Percentiles rank a stretch among this genome's conserved stretches.
Evolutionary conservation across 192 early-diverging fungal species (phyloP).

Genomic region (Coemansia sp.): DNA sequence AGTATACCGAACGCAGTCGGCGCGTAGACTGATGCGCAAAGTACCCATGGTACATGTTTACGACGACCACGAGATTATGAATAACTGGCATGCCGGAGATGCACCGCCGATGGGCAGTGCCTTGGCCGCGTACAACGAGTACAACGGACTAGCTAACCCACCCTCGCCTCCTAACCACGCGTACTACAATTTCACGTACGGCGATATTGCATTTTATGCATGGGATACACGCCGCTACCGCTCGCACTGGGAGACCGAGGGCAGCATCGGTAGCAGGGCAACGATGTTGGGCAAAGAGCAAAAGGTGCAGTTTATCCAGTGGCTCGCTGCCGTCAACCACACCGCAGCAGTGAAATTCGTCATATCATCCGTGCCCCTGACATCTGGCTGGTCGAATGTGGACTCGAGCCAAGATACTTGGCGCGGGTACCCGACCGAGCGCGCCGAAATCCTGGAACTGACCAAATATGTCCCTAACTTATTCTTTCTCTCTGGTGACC

Average conservation of each 20-base stretch:
- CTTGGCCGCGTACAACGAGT: constrained; percentile 51
- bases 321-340: constrained; percentile 52
- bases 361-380: constrained; percentile 53
- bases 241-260: constrained; percentile 33
- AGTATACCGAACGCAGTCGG: constrained; percentile 43
- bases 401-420: constrained; percentile 56
- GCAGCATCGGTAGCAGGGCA: background rate
- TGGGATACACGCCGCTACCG: constrained; percentile 59
- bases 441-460: constrained; percentile 45
- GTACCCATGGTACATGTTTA: constrained; percentile 56
- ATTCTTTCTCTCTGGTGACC: constrained; percentile 56
- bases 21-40: constrained; percentile 31
- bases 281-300: constrained; percentile 54
- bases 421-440: constrained; percentile 56
- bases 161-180: constrained; percentile 19
- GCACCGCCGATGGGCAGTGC: constrained; percentile 44
- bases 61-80: constrained; percentile 60
- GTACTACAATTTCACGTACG: constrained; percentile 55
- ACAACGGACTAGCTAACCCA: constrained; percentile 49
- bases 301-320: constrained; percentile 47
- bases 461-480: constrained; percentile 45
- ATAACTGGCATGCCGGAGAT: constrained; percentile 56
- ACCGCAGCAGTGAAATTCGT: constrained; percentile 57
- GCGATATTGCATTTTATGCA: constrained; percentile 54
- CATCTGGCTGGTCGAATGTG: constrained; percentile 44